These are phyloP conservation scores for Apiotrichum gracile DNA, from an alignment of 1,284 basidiomycete genomes.

Conservation along the genomic window DNA sequence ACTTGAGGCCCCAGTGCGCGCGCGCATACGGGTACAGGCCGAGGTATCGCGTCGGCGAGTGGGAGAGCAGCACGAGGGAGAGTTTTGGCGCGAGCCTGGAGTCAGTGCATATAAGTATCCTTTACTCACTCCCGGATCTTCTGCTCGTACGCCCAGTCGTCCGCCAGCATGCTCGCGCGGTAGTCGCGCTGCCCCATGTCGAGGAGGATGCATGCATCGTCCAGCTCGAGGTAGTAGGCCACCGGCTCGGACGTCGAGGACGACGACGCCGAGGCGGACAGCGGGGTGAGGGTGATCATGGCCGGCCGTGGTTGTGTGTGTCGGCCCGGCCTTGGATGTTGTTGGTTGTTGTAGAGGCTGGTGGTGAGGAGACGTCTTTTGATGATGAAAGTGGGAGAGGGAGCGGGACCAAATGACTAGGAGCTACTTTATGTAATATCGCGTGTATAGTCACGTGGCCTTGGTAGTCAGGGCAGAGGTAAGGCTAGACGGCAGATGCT, in stretches of 20 bases:
- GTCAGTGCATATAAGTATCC: background rate
- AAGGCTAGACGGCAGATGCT: too few relatives aligned
- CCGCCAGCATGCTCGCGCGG: slow-evolving; percentile 25
- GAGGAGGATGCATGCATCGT: slow-evolving; percentile 86
- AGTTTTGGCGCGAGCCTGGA: slow-evolving; percentile 70
- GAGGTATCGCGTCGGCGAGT: slow-evolving; percentile 81
- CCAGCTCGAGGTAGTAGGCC: slow-evolving; percentile 81
- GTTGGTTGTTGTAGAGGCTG: too few relatives aligned
- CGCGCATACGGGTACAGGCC: slow-evolving; percentile 89
- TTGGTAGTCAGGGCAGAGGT: too few relatives aligned
- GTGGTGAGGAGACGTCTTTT: too few relatives aligned
- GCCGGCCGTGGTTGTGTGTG: background rate
- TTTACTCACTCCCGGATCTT: slow-evolving; percentile 44
- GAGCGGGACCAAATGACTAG: too few relatives aligned
- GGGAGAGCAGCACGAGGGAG: slow-evolving; percentile 60
- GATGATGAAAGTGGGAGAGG: too few relatives aligned
- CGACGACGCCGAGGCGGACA: slow-evolving; percentile 72
- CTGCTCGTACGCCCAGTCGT: slow-evolving; percentile 45
- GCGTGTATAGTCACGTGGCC: too few relatives aligned
- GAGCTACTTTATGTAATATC: too few relatives aligned
- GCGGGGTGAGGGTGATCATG: slow-evolving; percentile 90
- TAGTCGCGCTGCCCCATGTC: slow-evolving; percentile 68
- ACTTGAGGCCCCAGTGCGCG: slow-evolving; percentile 77
- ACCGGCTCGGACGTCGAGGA: slow-evolving; percentile 52
- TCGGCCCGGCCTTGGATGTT: background rate